Percentiles rank a stretch among this genome's conserved stretches.
Conservation (phyloP, 2,329 filamentous ascomycete species). For the Cordyceps javanica region DNA sequence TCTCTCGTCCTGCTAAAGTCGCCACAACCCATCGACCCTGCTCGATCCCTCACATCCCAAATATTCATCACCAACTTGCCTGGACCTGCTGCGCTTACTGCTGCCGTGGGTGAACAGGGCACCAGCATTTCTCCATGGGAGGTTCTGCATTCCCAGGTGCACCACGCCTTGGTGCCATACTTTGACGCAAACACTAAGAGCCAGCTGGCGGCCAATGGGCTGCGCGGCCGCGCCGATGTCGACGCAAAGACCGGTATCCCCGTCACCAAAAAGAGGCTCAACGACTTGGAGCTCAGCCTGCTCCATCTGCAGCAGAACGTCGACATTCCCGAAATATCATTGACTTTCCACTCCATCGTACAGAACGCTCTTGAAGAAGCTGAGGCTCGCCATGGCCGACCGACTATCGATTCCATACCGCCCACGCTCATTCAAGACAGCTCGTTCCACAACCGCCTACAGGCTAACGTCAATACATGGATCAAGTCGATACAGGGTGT, state of each 20-base stretch:
- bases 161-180: conserved; percentile 87
- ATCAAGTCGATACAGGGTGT: conserved; percentile 98
- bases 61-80: conserved; percentile 91
- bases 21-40: conserved; percentile 78
- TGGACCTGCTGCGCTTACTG: conserved; percentile 66
- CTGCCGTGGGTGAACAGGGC: conserved; percentile 62
- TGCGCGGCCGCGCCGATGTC: conserved; percentile 70
- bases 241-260: conserved; percentile 93
- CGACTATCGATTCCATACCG: conserved; percentile 74
- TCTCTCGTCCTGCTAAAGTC: conserved; percentile 89
- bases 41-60: conserved; percentile 75
- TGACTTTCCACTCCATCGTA: conserved; percentile 84
- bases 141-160: conserved; percentile 84
- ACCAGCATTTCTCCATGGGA: conserved; percentile 79
- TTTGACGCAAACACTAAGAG: conserved; percentile 94
- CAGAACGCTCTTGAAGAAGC: conserved; percentile 80
- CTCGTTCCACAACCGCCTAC: conserved; percentile 85
- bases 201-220: conserved; percentile 59
- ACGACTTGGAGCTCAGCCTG: conserved; percentile 85
- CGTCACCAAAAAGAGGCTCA: conserved; percentile 94
- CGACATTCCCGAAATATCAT: conserved; percentile 86
- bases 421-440: conserved; percentile 75
- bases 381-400: conserved; percentile 56
- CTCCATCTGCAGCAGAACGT: conserved; percentile 95
- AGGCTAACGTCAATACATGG: conserved; percentile 93